Conservation (phyloP, 1,139 yeast species). For the Kodamaea alishanica region DNA sequence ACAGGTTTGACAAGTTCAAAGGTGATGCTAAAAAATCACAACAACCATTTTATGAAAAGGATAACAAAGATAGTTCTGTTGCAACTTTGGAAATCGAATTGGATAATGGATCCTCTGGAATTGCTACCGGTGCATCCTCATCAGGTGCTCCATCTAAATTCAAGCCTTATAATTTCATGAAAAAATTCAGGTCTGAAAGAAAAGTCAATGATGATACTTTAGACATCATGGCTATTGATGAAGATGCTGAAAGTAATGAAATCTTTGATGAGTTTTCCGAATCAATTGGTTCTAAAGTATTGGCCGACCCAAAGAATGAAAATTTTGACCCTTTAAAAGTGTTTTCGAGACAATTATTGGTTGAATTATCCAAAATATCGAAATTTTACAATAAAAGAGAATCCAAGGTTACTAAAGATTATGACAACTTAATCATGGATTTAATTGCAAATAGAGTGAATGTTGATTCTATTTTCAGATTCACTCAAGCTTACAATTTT, state of each 20-base stretch:
- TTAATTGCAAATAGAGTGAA: constrained; percentile 29
- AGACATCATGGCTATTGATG: constrained; percentile 7
- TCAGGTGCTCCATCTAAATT: constrained; percentile 5
- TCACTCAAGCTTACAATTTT: constrained; percentile 24
- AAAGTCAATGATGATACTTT: constrained; percentile 6
- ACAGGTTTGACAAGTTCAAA: constrained; percentile 7
- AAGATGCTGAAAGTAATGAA: constrained; percentile 5
- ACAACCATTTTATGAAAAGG: constrained; percentile 5
- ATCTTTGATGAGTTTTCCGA: constrained; percentile 5
- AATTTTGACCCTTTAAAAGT: constrained; percentile 44
- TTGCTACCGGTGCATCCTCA: not conserved
- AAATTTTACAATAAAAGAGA: constrained; percentile 52
- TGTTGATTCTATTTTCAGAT: constrained; percentile 28
- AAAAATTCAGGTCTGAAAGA: constrained; percentile 9
- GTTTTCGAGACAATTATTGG: constrained; percentile 50
- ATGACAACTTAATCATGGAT: constrained; percentile 42
- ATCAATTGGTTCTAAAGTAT: constrained; percentile 6
- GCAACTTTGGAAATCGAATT: constrained; percentile 5
- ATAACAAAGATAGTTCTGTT: constrained; percentile 4
- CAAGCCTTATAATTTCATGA: constrained; percentile 9
- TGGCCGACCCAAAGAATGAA: constrained; percentile 17
- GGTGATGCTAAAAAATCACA: not conserved
- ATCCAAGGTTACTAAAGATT: constrained; percentile 42
- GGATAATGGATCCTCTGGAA: constrained; percentile 7
- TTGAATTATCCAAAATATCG: constrained; percentile 54